phyloP scores from a whole-genome alignment of 108 stramenopile genomes.

The Mayamaea pseudoterrestris region DNA sequence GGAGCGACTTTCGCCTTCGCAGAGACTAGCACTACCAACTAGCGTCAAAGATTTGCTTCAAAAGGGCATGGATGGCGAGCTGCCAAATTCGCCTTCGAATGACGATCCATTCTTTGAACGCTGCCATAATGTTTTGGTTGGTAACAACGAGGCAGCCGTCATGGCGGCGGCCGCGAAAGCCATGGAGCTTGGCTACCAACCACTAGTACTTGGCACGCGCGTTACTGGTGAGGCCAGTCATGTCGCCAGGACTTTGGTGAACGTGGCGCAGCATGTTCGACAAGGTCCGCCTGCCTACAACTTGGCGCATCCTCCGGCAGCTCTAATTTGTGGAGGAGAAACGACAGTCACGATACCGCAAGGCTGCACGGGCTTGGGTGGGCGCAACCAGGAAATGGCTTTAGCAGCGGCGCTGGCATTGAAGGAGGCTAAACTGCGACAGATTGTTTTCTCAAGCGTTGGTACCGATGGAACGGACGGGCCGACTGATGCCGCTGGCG shows the following conservation, averaged over 20 bases:
- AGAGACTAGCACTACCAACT: conserved; percentile 6
- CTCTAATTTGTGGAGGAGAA: conserved; percentile 79
- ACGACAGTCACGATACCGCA: conserved; percentile 67
- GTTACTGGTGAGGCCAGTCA: conserved; percentile 68
- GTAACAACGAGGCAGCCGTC: conserved; percentile 68
- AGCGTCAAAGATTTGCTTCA: conserved; percentile 18
- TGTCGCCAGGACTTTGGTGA: conserved; percentile 47
- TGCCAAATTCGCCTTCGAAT: conserved; percentile 37
- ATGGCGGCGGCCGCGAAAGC: conserved; percentile 57
- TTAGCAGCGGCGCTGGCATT: conserved; percentile 52
- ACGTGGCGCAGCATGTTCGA: conserved; percentile 50
- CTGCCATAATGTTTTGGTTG: conserved; percentile 50
- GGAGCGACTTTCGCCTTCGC: conserved; percentile 5
- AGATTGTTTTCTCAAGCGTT: conserved; percentile 58
- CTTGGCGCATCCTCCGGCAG: conserved; percentile 6
- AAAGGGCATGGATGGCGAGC: conserved; percentile 14
- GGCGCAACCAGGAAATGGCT: conserved; percentile 83
- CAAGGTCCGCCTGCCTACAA: background rate
- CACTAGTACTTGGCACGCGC: conserved; percentile 61
- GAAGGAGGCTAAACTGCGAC: conserved; percentile 7
- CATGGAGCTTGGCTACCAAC: conserved; percentile 50
- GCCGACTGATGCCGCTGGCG: conserved; percentile 84
- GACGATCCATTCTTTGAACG: conserved; percentile 34
- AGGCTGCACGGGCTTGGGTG: conserved; percentile 52
- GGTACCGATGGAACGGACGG: conserved; percentile 88